Percentiles rank a stretch among this genome's conserved stretches.
phyloP scores from a whole-genome alignment of 768 basidiomycete genomes.

The Calocybe cyanea region DNA sequence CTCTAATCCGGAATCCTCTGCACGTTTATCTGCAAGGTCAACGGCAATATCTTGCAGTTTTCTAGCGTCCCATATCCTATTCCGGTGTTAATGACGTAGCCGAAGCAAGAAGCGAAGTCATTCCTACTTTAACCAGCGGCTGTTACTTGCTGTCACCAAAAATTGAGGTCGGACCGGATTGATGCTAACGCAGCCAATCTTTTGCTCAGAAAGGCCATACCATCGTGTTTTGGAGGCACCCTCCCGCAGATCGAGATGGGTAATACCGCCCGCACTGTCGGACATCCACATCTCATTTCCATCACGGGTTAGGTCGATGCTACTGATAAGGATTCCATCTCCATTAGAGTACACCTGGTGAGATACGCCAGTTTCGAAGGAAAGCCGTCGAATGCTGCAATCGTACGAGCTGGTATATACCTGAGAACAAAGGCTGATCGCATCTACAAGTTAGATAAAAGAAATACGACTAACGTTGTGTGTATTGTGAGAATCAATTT shows the following conservation, averaged over 20 bases:
- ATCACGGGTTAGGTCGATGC: slow-evolving; percentile 61
- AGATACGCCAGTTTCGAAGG: slow-evolving; percentile 70
- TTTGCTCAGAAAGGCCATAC: slow-evolving; percentile 65
- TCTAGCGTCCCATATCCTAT: slow-evolving; percentile 78
- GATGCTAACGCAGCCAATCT: slow-evolving; percentile 77
- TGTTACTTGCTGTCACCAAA: slow-evolving; percentile 75
- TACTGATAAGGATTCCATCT: slow-evolving; percentile 55
- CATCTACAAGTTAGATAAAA: slow-evolving; percentile 1
- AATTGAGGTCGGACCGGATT: slow-evolving; percentile 68
- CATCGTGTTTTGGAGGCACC: slow-evolving; percentile 49
- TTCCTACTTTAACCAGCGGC: slow-evolving; percentile 61
- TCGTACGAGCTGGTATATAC: slow-evolving; percentile 83
- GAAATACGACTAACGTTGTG: slow-evolving; percentile 49
- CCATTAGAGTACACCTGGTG: slow-evolving; percentile 64
- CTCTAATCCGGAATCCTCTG: slow-evolving; percentile 22
- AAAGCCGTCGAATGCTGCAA: slow-evolving; percentile 68
- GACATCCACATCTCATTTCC: slow-evolving; percentile 87
- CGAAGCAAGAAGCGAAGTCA: not conserved
- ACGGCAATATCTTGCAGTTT: slow-evolving; percentile 49
- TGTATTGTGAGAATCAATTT: slow-evolving; percentile 70
- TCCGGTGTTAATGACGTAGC: not conserved
- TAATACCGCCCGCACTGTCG: slow-evolving; percentile 65
- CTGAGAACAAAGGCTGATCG: slow-evolving; percentile 30
- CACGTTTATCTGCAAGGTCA: slow-evolving; percentile 25
- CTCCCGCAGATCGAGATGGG: slow-evolving; percentile 74